Evolutionary conservation across 2,329 filamentous ascomycete species (phyloP).

Genomic region (Aspergillus pseudonomiae): DNA sequence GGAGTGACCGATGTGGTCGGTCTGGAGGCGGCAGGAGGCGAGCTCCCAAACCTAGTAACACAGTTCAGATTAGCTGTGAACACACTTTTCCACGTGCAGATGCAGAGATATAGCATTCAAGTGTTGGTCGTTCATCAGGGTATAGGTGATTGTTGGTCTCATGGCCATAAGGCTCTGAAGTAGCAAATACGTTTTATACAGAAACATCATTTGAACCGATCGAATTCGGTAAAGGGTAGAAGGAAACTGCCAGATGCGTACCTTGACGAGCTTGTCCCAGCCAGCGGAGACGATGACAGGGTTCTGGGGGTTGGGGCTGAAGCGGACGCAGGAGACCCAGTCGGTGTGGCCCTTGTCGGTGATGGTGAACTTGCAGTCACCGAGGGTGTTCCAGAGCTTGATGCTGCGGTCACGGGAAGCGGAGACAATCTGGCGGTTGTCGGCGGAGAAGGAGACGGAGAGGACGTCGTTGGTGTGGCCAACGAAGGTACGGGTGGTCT

Average conservation of each 20-base stretch:
- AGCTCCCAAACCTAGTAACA: constrained; percentile 90
- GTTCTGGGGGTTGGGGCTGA: constrained; percentile 99
- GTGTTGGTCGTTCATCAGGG: constrained; percentile 42
- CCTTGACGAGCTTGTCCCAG: constrained; percentile 99
- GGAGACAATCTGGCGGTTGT: constrained; percentile 99
- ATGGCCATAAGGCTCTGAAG: constrained; percentile 98
- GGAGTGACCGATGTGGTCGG: constrained; percentile 99
- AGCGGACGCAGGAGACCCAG: constrained; percentile 99
- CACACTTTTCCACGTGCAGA: constrained; percentile 4
- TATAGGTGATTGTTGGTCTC: constrained; percentile 92
- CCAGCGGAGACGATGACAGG: constrained; percentile 97
- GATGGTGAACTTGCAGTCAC: constrained; percentile 99
- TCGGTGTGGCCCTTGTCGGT: constrained; percentile 99
- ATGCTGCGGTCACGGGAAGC: constrained; percentile 97
- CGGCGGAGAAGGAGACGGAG: constrained; percentile 99
- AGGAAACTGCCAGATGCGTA: constrained; percentile 56
- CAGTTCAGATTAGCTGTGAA: constrained; percentile 2
- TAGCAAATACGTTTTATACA: constrained; percentile 98
- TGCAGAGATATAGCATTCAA: constrained; percentile 13
- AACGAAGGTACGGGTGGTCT: constrained; percentile 96
- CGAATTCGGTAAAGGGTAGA: constrained; percentile 9
- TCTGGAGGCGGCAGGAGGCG: constrained; percentile 98
- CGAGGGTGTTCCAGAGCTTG: constrained; percentile 99
- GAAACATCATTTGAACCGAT: constrained; percentile 79
- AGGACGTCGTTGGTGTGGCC: constrained; percentile 99